These are phyloP conservation scores for Cladosporium sp. DNA, from an alignment of 2,329 filamentous ascomycete genomes.

Conservation along the genomic window DNA sequence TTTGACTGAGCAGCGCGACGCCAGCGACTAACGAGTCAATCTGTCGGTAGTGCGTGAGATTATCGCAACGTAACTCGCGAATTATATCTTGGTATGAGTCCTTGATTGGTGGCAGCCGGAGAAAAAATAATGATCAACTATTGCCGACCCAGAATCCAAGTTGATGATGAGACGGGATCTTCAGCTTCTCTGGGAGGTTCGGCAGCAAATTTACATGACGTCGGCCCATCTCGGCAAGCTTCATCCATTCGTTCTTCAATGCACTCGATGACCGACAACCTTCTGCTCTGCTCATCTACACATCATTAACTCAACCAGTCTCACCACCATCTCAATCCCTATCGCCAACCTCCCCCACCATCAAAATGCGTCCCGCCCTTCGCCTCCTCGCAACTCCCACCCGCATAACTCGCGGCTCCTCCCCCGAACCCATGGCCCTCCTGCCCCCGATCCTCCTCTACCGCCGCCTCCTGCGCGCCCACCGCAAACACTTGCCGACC, in stretches of 20 bases:
- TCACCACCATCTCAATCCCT: neutral
- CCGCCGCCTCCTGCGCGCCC: constrained; percentile 77
- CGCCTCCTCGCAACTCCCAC: constrained; percentile 32
- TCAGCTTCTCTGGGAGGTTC: neutral
- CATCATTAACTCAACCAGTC: neutral
- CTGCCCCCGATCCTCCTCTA: constrained; percentile 87
- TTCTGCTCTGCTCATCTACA: neutral
- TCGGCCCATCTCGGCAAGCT: constrained; percentile 3
- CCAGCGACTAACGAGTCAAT: neutral
- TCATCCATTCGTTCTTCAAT: neutral
- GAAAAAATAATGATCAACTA: too few relatives aligned
- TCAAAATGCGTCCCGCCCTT: constrained; percentile 23
- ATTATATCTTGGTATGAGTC: neutral
- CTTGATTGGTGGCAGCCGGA: too few relatives aligned
- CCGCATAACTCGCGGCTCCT: constrained; percentile 33
- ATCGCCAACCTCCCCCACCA: neutral
- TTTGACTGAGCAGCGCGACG: neutral
- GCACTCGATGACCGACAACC: neutral
- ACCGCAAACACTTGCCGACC: constrained; percentile 69
- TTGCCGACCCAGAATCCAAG: neutral
- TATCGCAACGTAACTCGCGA: neutral
- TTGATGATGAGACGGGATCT: constrained; percentile 1
- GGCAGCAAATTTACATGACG: constrained; percentile 8
- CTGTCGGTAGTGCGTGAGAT: too few relatives aligned
- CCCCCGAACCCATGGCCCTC: constrained; percentile 58